phyloP scores from a whole-genome alignment of 371 early-diverging fungal species.

The Rhizopus arrhizus region DNA sequence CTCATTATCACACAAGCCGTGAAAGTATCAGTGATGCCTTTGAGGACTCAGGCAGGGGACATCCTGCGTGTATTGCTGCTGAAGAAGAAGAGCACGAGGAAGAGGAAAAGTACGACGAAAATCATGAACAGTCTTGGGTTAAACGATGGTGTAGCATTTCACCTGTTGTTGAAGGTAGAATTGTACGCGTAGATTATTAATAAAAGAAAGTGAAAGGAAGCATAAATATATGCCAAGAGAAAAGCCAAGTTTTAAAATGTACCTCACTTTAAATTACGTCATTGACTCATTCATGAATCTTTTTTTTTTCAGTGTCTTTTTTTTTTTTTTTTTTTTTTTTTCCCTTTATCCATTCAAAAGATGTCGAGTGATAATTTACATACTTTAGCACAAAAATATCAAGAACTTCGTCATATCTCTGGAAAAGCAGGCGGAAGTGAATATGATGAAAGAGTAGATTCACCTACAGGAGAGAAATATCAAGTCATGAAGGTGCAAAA shows the following conservation, averaged over 20 bases:
- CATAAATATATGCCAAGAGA: too few species aligned
- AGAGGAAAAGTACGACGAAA: slow-evolving; percentile 10
- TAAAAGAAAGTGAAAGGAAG: not conserved
- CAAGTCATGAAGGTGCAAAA: slow-evolving; percentile 44
- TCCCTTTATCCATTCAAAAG: slow-evolving; percentile 1
- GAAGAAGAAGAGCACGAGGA: slow-evolving; percentile 31
- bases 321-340: slow-evolving; percentile 1
- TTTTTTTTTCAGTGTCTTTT: not conserved
- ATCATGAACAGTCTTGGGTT: slow-evolving; percentile 27
- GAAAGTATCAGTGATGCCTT: slow-evolving; percentile 36
- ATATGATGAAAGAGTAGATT: slow-evolving; percentile 49
- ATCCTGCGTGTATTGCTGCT: slow-evolving; percentile 23
- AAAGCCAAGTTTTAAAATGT: too few species aligned
- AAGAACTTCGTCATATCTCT: slow-evolving; percentile 44
- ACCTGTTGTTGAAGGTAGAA: slow-evolving; percentile 45
- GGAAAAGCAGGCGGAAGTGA: slow-evolving; percentile 57
- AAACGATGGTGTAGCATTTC: slow-evolving; percentile 52
- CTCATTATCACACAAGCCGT: slow-evolving; percentile 21
- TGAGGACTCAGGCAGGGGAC: slow-evolving; percentile 29
- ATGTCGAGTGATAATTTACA: slow-evolving; percentile 23
- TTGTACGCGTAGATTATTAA: slow-evolving; percentile 33
- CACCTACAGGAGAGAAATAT: slow-evolving; percentile 40
- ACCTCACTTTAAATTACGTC: not conserved
- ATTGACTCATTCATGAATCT: not conserved
- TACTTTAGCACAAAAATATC: slow-evolving; percentile 40